phyloP scores from a whole-genome alignment of 192 early-diverging fungal genomes.

The Physocladia obscura region DNA sequence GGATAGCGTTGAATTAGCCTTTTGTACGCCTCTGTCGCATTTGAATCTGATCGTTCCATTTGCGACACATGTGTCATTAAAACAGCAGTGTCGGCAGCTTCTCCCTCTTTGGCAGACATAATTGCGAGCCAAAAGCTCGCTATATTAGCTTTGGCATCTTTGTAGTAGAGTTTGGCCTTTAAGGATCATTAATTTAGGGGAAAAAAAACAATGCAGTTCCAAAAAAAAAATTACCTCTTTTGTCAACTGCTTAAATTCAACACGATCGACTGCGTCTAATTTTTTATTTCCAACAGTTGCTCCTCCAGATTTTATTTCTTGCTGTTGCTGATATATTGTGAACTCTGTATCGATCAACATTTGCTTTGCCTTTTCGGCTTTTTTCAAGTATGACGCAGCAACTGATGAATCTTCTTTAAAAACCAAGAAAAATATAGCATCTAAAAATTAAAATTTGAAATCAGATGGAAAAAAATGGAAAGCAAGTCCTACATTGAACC shows the following conservation, averaged over 20 bases:
- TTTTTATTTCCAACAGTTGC: constrained; percentile 31
- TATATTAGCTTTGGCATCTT: constrained; percentile 29
- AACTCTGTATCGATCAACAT: constrained; percentile 29
- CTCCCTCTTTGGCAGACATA: constrained; percentile 22
- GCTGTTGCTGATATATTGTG: constrained; percentile 33
- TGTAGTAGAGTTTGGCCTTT: constrained; percentile 17
- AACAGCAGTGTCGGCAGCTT: constrained; percentile 8
- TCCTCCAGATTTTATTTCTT: constrained; percentile 27
- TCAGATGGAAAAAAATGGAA: neutral
- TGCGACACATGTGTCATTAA: constrained; percentile 27
- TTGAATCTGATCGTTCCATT: constrained; percentile 30
- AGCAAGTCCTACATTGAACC: constrained; percentile 30
- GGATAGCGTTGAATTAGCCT: constrained; percentile 23
- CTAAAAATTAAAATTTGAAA: neutral
- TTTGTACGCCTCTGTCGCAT: constrained; percentile 5
- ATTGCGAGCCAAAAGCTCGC: constrained; percentile 33
- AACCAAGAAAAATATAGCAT: constrained; percentile 31
- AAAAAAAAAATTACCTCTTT: constrained; percentile 30
- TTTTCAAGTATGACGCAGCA: constrained; percentile 29
- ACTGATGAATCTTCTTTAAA: constrained; percentile 30
- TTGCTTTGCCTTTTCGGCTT: constrained; percentile 13
- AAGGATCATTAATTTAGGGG: neutral
- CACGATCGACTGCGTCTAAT: constrained; percentile 29
- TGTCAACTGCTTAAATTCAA: constrained; percentile 32
- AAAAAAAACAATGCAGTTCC: too few relatives aligned